Conservation (phyloP, 2,329 filamentous ascomycete genomes). For the Ceratocystis huliohia region DNA sequence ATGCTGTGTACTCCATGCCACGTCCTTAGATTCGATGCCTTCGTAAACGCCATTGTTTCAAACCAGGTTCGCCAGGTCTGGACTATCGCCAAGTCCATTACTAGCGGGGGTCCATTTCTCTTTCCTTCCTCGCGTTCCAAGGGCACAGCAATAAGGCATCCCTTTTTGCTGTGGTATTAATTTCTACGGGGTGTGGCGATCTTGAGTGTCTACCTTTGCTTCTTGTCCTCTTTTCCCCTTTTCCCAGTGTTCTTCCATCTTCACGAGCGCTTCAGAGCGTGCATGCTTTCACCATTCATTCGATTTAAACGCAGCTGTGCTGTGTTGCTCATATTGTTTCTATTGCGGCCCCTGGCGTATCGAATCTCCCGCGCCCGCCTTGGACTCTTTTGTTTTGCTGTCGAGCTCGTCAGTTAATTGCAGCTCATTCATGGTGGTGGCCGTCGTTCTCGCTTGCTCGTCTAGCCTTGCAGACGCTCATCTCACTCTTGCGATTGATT, state of each 20-base stretch:
- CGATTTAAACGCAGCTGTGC: not conserved
- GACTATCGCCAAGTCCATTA: conserved; percentile 3
- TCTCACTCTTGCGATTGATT: conserved; percentile 2
- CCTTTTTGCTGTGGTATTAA: not conserved
- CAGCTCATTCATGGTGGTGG: not conserved
- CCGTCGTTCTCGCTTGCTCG: not conserved
- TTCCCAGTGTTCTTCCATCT: not conserved
- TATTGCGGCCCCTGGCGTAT: conserved; percentile 2
- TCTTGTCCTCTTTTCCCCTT: not conserved
- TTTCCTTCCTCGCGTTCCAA: not conserved
- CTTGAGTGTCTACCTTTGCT: not conserved
- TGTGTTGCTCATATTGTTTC: not conserved
- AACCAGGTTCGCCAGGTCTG: not conserved
- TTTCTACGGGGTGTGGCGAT: not conserved
- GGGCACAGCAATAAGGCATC: not conserved
- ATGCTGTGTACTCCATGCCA: too few relatives aligned
- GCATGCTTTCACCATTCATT: not conserved
- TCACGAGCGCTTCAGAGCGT: not conserved
- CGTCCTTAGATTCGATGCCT: not conserved
- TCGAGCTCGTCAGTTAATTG: not conserved
- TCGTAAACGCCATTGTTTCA: conserved; percentile 13
- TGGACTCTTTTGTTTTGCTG: not conserved
- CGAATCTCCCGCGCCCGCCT: not conserved
- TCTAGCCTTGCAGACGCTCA: not conserved
- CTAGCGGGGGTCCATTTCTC: not conserved